Evolutionary conservation across 257 asterid genomes (phyloP).

Genomic region (Misopates orontium): DNA sequence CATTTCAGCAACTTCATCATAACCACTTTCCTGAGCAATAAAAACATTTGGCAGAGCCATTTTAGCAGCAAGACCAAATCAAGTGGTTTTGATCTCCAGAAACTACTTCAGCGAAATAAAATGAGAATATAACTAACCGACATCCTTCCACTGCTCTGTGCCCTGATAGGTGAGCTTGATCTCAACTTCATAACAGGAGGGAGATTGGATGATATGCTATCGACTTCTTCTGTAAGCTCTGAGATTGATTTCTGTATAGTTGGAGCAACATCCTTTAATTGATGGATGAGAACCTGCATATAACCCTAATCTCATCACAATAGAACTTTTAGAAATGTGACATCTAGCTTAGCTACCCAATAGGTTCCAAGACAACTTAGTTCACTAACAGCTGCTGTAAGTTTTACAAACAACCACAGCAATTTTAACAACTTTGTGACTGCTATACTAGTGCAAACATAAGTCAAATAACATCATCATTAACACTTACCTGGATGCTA

Average conservation of each 20-base stretch:
- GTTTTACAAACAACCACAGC: slow-evolving; percentile 20
- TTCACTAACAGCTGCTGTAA: slow-evolving; percentile 26
- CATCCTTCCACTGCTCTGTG: slow-evolving; percentile 62
- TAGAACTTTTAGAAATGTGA: too few relatives aligned
- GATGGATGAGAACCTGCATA: slow-evolving; percentile 91
- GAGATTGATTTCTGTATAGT: slow-evolving; percentile 83
- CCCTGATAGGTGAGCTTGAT: slow-evolving; percentile 67
- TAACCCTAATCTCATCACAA: slow-evolving; percentile 17
- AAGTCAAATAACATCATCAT: slow-evolving; percentile 22
- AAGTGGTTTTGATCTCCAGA: too few relatives aligned
- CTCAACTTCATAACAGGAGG: slow-evolving; percentile 59
- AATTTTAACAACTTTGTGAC: background rate
- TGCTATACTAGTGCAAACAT: slow-evolving; percentile 19
- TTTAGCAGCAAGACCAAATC: too few relatives aligned
- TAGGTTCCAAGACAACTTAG: slow-evolving; percentile 3
- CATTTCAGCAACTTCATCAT: slow-evolving; percentile 70
- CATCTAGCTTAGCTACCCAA: too few relatives aligned
- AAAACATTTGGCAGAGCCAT: slow-evolving; percentile 22
- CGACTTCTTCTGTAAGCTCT: slow-evolving; percentile 88
- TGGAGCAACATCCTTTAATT: slow-evolving; percentile 96
- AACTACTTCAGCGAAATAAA: too few relatives aligned
- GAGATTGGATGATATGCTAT: slow-evolving; percentile 63
- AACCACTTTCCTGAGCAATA: slow-evolving; percentile 57
- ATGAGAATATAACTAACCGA: slow-evolving; percentile 44
- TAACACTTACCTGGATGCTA: slow-evolving; percentile 80